These are phyloP conservation scores for Trichoderma lentiforme DNA, from an alignment of 2,329 filamentous ascomycete genomes.

Conservation along the genomic window DNA sequence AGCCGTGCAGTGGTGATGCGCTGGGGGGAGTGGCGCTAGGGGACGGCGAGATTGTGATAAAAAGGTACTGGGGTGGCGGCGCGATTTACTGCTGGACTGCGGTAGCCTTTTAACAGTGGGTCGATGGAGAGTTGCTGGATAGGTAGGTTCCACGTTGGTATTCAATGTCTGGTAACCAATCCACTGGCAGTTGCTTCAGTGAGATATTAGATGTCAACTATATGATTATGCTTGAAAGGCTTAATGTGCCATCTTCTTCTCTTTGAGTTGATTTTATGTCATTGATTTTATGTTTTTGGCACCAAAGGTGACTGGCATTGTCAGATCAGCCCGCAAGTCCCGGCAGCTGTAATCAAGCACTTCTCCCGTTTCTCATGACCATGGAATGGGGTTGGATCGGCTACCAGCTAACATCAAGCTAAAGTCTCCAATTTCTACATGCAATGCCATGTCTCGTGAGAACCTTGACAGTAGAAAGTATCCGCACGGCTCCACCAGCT, in stretches of 20 bases:
- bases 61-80: neutral
- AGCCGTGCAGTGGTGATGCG: slow-evolving; percentile 15
- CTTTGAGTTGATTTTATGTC: neutral
- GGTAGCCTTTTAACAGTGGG: slow-evolving; percentile 4
- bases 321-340: neutral
- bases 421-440: neutral
- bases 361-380: neutral
- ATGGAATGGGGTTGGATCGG: neutral
- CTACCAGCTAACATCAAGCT: neutral
- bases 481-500: neutral
- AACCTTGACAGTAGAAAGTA: neutral
- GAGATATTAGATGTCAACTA: neutral
- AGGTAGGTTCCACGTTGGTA: neutral
- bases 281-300: too few relatives aligned
- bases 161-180: neutral
- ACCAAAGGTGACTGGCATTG: neutral
- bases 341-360: neutral
- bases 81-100: too few relatives aligned
- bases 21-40: neutral
- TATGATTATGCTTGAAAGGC: too few relatives aligned
- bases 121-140: neutral
- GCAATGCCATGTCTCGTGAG: neutral
- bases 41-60: neutral
- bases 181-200: too few relatives aligned
- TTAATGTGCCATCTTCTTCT: too few relatives aligned